These are phyloP conservation scores for Medicago lupulina DNA, from an alignment of 306 rosid species.

Conservation along the genomic window DNA sequence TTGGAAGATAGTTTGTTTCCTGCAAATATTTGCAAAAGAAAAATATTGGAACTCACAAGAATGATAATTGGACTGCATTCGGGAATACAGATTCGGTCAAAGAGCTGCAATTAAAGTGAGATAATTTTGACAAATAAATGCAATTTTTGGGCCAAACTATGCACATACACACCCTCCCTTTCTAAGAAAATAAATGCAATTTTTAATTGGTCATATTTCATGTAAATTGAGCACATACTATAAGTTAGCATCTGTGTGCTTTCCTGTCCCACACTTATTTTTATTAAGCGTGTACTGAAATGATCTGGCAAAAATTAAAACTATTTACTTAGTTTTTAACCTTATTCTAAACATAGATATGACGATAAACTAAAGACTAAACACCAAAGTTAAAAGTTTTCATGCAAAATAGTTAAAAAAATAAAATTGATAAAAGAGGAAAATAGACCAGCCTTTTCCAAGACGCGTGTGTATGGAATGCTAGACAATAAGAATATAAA, in stretches of 20 bases:
- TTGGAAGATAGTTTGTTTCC: conserved; percentile 94
- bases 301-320: conserved; percentile 13
- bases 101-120: not conserved
- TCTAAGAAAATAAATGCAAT: conserved; percentile 15
- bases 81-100: conserved; percentile 2
- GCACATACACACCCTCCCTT: not conserved
- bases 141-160: conserved; percentile 32
- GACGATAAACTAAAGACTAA: not conserved
- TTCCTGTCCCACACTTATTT: conserved; percentile 3
- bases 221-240: not conserved
- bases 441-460: not conserved
- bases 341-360: not conserved
- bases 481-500: conserved; percentile 11
- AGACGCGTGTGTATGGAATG: not conserved
- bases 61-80: conserved; percentile 28
- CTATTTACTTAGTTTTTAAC: not conserved
- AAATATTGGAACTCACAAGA: conserved; percentile 9
- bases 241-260: not conserved
- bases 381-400: not conserved
- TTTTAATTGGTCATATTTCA: conserved; percentile 14
- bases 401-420: not conserved
- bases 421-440: not conserved
- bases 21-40: conserved; percentile 45
- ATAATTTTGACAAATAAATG: conserved; percentile 10
- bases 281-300: conserved; percentile 1